phyloP scores from a whole-genome alignment of 148 eudicot species.

The Spergularia bocconei region DNA sequence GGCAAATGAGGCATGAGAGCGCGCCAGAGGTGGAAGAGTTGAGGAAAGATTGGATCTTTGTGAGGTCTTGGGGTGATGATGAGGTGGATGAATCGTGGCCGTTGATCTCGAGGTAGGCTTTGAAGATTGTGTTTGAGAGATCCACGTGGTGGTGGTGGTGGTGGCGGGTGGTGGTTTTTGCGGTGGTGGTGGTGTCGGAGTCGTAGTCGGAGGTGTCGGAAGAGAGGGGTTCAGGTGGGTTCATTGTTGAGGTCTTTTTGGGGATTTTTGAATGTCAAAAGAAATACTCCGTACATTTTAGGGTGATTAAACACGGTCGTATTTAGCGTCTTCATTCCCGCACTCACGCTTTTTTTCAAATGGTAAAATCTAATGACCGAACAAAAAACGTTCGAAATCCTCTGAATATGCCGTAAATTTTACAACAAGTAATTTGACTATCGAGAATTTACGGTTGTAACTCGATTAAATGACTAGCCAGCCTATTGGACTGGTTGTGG shows the following conservation, averaged over 20 bases:
- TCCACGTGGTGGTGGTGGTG: slow-evolving; percentile 60
- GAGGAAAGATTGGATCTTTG: slow-evolving; percentile 87
- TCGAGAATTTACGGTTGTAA: too few species aligned
- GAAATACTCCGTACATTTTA: too few species aligned
- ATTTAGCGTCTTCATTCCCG: too few species aligned
- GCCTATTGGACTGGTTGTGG: too few species aligned
- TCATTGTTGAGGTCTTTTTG: slow-evolving; percentile 38
- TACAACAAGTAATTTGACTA: too few species aligned
- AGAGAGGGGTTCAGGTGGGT: slow-evolving; percentile 30
- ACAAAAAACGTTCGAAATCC: too few species aligned
- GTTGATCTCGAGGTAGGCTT: slow-evolving; percentile 63
- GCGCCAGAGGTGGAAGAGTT: slow-evolving; percentile 82
- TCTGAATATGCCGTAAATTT: too few species aligned
- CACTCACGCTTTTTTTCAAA: too few species aligned
- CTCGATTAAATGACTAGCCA: too few species aligned
- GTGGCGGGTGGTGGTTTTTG: slow-evolving; percentile 23
- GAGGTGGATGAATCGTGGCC: slow-evolving; percentile 28
- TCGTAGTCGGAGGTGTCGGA: slow-evolving; percentile 73
- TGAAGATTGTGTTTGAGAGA: slow-evolving; percentile 72
- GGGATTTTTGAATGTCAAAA: background rate
- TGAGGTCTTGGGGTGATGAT: slow-evolving; percentile 46
- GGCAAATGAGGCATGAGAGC: slow-evolving; percentile 95
- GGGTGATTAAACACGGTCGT: too few species aligned
- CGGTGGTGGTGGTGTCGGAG: slow-evolving; percentile 53
- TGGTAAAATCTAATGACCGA: too few species aligned